Base-by-base conservation (phyloP, 768 basidiomycete genomes). In the Sarcomyxa edulis region DNA sequence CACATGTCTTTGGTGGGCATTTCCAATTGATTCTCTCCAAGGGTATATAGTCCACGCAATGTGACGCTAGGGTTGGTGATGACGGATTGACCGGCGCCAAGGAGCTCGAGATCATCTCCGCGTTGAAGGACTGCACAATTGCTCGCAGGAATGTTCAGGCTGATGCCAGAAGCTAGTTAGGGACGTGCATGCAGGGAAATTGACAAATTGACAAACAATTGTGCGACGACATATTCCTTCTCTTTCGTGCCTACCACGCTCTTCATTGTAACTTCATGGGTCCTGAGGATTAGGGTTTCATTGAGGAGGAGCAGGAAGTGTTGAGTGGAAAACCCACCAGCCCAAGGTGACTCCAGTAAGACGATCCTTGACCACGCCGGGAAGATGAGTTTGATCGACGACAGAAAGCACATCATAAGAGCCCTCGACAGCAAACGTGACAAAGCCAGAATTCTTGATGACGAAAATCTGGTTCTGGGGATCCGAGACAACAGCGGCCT, bases 1-100 rank as follows among this genome's bases (percentile, higher is more conserved):
- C 48, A 83, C 84, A 88, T 88, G 47, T 88, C 85, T 59, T 89
- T 89, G 6, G 86, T 89, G 3, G 87, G 86, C 81, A 89, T 84
- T 55, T 89, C 87, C 20, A 86, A 56, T 55, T 90, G 87, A 49
- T 84, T 87, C 55, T 90, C 88, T 20, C 87, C 87, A 2, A 84
- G 71, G 1, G 88, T 86, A 57, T 78, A 90, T 14, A 90, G 49
- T 3, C 85, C 85, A 40, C 87, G 82, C 4, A 90, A 61, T 2
- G 87, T 89, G 32, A 90, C 81, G 41, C 80, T 87, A 3, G 88
- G 86, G 50, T 86, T 83, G 8, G 87, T 89, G 52, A 91, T 82
- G 45, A 80, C 86, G 37, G 85, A 85, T 53, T 91, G 88, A 2
- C 88, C 88, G 27, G 88, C 88, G 33, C 80, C 72, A 16, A 91